Base-by-base conservation (phyloP, 495 filamentous ascomycete genomes). In the Letharia lupina region DNA sequence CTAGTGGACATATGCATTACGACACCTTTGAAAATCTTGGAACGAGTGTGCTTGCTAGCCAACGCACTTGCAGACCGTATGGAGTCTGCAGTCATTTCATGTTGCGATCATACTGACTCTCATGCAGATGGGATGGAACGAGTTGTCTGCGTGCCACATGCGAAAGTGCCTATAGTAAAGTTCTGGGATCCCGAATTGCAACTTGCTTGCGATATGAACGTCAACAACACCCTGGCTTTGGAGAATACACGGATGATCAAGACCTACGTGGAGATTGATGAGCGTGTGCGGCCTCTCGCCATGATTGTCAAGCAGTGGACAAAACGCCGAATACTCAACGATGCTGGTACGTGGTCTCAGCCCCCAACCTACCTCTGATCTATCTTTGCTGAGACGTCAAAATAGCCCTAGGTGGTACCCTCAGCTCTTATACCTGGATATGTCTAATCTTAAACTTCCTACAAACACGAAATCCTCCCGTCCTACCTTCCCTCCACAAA, bases 401-500 rank as follows among this genome's bases (percentile, higher is more conserved):
- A 60, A 44, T 71, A 96, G 93, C 89, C 47, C 86, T 93, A 71
- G 94, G 95, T 64, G 95, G 91, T 54, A 98, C 94, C 10, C 79
- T 98, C 35, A 97, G 94, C 75, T 98, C 95, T 13, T 98, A 98
- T 72, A 96, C 94, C n/a, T 98, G 94, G 94, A 97, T 96, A 74
- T 98, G 94, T 78, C 86, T 98, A 84, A 96, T 98, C 68, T 88
- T 98, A 70, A 94, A 92, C 67, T 98, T 98, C 74, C 82, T 98
- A 42, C 94, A 98, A 76, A 89, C 90, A 41, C 85, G 94, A 70
- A 81, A 91, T 66, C 91, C 93, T 54, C 93, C 93, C 0, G 83
- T 98, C 54, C 77, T 98, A 31, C 94, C 94, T 10, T 87, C 90
- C 37, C 83, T 98, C 13, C 95, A 97, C 70, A 86, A 91, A 67